Evolutionary conservation across 306 rosid species (phyloP), one percentile per base, ranked within the genome.

Genomic region (Cucurbita ficifolia): DNA sequence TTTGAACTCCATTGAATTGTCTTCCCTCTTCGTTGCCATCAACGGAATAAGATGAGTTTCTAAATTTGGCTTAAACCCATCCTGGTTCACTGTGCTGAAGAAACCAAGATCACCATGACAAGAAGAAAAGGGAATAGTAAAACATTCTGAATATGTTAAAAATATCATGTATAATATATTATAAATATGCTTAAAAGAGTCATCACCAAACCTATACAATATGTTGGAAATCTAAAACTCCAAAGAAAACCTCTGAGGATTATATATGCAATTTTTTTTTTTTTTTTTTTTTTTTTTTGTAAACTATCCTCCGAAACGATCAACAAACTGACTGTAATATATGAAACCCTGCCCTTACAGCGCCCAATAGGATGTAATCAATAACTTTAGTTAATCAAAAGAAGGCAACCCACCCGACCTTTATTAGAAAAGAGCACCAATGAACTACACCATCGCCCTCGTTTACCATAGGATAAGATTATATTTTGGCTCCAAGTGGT

Each of bases 41-140:
- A 93, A 83, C 13, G 98, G 98, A 82, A 90, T 84, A 64, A 93
- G 92, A 60, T 93, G 97, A 73, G 84, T 88, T 89, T 93, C 98
- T 69, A 85, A 75, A 85, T 93, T 93, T 56, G 97, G 98, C 83
- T 90, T 93, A 76, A 93, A 93, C 62, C 98, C 98, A 83, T 90
- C 97, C 83, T 86, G 79, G 82, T 93, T 93, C 86, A 93, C 97
- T 79, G 94, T 87, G 79, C 98, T 93, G 83, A 81, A 88, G 79
- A 85, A 81, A 48, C 2, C 62, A 70, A 81, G 79, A 76, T 36
- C 9, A 67, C 29, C 59, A 51, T 49, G 74, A 73, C 51, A 55
- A 33, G 45, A 65, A 74, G 43, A 48, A 77, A 73, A 19, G n/a
- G 35, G 43, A 50, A 65, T 42, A 42, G 53, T 65, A 16, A 19